These are phyloP conservation scores for Phytophthora tentaculata DNA, from an alignment of 352 stramenopile species.

Conservation along the genomic window DNA sequence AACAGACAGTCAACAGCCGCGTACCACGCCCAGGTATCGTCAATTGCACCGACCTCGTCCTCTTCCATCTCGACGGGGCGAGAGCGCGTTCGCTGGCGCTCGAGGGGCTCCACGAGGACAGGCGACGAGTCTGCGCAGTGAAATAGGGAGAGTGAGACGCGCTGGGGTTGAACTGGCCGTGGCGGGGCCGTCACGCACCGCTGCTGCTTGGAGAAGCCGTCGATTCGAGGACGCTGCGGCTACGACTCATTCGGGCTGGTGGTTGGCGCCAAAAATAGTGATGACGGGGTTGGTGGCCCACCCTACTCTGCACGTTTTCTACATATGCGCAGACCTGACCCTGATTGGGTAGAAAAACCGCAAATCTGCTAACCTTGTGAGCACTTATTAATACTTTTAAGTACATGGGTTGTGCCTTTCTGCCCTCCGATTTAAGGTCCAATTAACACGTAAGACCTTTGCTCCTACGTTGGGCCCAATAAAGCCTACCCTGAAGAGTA, in stretches of 20 bases:
- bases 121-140: constrained; percentile 32
- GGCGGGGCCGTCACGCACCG: constrained; percentile 12
- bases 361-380: no score
- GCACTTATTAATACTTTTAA: no score
- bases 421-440: no score
- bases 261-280: neutral
- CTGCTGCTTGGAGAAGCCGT: constrained; percentile 32
- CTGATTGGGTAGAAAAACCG: no score
- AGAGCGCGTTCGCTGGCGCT: constrained; percentile 14
- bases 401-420: no score
- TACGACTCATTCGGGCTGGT: constrained; percentile 26
- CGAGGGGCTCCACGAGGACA: constrained; percentile 21
- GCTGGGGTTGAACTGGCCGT: neutral
- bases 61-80: constrained; percentile 22
- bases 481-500: no score
- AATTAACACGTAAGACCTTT: no score
- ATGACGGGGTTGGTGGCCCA: no score
- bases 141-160: neutral
- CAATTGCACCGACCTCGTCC: constrained; percentile 14
- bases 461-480: no score
- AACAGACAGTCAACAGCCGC: constrained; percentile 1
- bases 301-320: no score
- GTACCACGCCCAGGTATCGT: neutral
- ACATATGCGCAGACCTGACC: no score
- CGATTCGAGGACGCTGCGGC: constrained; percentile 35